Conservation (phyloP, 805 yeast genomes). For the Metschnikowia rubicola region DNA sequence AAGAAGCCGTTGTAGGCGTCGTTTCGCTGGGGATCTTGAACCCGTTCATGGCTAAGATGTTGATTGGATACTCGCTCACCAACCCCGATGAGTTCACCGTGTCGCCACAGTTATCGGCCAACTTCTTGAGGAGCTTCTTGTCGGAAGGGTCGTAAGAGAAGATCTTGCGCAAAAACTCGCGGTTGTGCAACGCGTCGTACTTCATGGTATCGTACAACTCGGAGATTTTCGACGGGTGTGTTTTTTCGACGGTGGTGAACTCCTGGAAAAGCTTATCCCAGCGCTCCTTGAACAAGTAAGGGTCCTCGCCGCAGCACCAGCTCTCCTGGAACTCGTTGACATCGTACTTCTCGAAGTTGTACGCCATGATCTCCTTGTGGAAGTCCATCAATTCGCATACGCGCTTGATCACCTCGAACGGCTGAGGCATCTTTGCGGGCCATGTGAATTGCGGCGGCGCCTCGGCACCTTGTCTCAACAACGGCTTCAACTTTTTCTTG, state of each 20-base stretch:
- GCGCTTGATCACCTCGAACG: constrained; percentile 86
- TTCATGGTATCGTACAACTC: constrained; percentile 98
- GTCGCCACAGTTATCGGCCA: constrained; percentile 41
- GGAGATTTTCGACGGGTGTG: constrained; percentile 94
- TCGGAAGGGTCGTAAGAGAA: constrained; percentile 61
- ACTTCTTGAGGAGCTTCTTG: constrained; percentile 29
- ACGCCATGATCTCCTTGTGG: constrained; percentile 78
- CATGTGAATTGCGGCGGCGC: constrained; percentile 98
- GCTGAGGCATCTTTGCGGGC: constrained; percentile 99
- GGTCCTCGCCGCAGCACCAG: constrained; percentile 98
- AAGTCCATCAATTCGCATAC: constrained; percentile 95
- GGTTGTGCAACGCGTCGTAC: constrained; percentile 93
- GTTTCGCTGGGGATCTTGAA: constrained; percentile 54
- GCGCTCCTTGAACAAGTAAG: constrained; percentile 83
- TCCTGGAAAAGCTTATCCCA: constrained; percentile 97
- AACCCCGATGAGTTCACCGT: constrained; percentile 49
- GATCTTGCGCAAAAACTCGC: constrained; percentile 80
- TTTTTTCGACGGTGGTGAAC: constrained; percentile 88
- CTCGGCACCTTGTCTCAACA: constrained; percentile 90
- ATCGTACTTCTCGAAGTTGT: constrained; percentile 67
- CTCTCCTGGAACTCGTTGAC: constrained; percentile 64
- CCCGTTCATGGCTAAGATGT: constrained; percentile 71
- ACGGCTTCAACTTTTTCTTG: constrained; percentile 90
- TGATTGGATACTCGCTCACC: constrained; percentile 71
- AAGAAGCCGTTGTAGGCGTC: constrained; percentile 17